Base-by-base conservation (phyloP, 371 early-diverging fungal species). In the Dinochytrium kinnereticum region DNA sequence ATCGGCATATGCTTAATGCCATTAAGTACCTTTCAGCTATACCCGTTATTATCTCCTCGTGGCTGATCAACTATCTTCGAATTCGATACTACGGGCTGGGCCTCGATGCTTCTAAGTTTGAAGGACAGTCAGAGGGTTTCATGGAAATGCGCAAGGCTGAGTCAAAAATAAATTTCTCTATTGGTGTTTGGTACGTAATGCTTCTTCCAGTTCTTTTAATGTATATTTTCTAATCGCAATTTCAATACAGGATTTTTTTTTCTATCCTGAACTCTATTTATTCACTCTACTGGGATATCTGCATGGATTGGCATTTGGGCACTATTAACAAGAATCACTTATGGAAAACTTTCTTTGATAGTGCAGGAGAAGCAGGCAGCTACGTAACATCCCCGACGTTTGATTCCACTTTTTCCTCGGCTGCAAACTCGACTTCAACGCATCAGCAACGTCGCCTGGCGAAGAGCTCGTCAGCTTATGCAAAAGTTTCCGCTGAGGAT, bases 211-310 rank as follows among this genome's bases (percentile, higher is more conserved):
- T 3, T 0, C 28, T 67, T 36, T 50, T 28, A 34, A 1, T 40
- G n/a, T 7, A 57, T 26, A 59, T 53, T 59, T 65, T 1, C 10
- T 38, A 15, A 64, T 31, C 53, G 37, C 17, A 38, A 51, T 68
- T 24, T 39, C 59, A 13, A 68, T 57, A 15, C 80, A 93, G 95
- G 95, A 81, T 94, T 37, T 68, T 91, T 39, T 89, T 90, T 44
- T 92, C 93, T 0, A 82, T 92, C 39, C 77, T 96, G 70, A 96
- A 96, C 80, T 94, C 96, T 36, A 83, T 93, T 67, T 97, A 92
- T 81, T 95, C 95, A 0, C 91, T 95, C 67, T 96, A 95, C 85
- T 97, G 97, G 98, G 97, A 96, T 81, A 86, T 96, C 30, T 87
- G 89, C 30, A 89, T 95, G 80, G 97, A 97, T 81, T 97, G 96